Conservation (phyloP, 306 rosid species). For the Acacia melanoxylon region DNA sequence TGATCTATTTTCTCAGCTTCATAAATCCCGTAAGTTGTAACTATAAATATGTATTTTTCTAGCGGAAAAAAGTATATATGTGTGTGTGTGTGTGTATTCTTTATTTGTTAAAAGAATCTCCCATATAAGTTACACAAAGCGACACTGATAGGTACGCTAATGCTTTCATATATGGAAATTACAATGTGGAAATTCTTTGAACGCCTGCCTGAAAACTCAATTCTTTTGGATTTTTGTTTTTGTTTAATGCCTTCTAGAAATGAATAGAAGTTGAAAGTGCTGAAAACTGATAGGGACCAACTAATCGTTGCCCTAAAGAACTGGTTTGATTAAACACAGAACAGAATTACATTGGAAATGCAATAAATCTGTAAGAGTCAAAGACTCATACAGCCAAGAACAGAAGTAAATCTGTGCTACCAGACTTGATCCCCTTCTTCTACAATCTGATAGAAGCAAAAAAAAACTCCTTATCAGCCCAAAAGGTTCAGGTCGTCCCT, state of each 20-base stretch:
- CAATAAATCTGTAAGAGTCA: too few species aligned
- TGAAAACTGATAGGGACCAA: too few species aligned
- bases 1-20: conserved; percentile 16
- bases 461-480: too few species aligned
- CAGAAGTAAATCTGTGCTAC: too few species aligned
- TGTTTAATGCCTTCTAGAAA: neutral
- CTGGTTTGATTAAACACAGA: too few species aligned
- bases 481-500: too few species aligned
- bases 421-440: too few species aligned
- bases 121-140: neutral
- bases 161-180: neutral
- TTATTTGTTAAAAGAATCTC: neutral
- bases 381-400: too few species aligned
- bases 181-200: neutral
- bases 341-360: too few species aligned
- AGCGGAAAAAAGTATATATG: neutral
- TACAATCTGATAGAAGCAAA: too few species aligned
- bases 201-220: neutral
- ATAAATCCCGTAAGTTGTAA: conserved; percentile 1
- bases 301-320: too few species aligned
- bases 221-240: neutral
- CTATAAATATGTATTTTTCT: neutral
- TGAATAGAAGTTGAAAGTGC: neutral
- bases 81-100: neutral
- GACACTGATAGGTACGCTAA: neutral